Evolutionary conservation across 2,329 filamentous ascomycete genomes (phyloP), one percentile per base, ranked within the genome.

Genomic region (Phyllosticta citriasiana): DNA sequence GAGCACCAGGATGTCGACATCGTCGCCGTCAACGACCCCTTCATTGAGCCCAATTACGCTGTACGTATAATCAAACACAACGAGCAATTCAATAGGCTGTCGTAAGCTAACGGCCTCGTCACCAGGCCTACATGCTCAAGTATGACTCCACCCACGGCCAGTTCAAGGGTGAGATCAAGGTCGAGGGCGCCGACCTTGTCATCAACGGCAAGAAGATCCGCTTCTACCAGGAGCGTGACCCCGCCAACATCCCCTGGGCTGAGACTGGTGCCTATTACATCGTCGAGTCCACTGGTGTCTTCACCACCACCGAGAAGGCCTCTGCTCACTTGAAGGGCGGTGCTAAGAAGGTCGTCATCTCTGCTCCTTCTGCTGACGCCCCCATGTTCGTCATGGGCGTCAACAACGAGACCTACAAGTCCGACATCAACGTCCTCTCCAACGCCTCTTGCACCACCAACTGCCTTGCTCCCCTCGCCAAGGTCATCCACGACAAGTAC

Each of bases 381-480:
- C 93, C 93, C 77, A 99, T 99, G 94, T 99, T 95, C 86, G 94
- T 99, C 77, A 95, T 97, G 87, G 94, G 94, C 77, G 94, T 99
- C 83, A 99, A 97, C 86, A 84, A 97, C 81, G 85, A 92, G 78
- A 84, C 80, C 72, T 97, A 97, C 88, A 93, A 89, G 79, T 87
- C 88, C 77, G 89, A 89, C 77, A 85, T 94, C 78, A 82, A 91
- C 72, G 88, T 99, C 78, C 90, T 97, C 82, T 97, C 94, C 82
- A 99, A 99, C 84, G 94, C 94, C 72, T 97, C 94, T 71, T 97
- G 94, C 91, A 99, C 94, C 79, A 97, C 94, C 85, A 99, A 99
- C 90, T 97, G 94, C 88, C 82, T 99, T 80, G 94, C 94, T 79
- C 94, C 94, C 77, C 89, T 99, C 68, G 94, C 94, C 83, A 99